phyloP scores from a whole-genome alignment of 164 flowering plant species.

The Vitis labrusca region DNA sequence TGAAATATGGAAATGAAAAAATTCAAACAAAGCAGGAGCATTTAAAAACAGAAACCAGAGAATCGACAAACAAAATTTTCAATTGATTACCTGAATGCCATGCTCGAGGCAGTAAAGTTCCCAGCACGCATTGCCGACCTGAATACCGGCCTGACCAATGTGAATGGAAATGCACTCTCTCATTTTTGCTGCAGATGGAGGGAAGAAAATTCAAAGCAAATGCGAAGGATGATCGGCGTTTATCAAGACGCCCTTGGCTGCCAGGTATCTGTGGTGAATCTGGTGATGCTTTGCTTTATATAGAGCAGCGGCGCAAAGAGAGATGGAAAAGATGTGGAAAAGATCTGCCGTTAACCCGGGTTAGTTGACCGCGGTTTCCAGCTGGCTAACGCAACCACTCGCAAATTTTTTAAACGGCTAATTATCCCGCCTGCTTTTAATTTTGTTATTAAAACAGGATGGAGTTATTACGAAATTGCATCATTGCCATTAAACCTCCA shows the following conservation, averaged over 20 bases:
- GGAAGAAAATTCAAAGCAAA: neutral
- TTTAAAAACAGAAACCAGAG: neutral
- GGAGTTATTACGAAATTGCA: neutral
- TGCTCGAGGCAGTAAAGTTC: constrained; percentile 45
- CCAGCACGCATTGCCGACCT: constrained; percentile 42
- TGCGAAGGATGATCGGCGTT: constrained; percentile 20
- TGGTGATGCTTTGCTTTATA: constrained; percentile 5
- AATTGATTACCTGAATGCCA: constrained; percentile 34
- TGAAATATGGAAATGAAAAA: neutral
- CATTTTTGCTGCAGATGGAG: constrained; percentile 13
- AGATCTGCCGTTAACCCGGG: constrained; percentile 22
- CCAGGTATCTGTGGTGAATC: neutral
- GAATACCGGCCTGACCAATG: constrained; percentile 41
- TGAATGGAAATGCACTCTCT: constrained; percentile 39
- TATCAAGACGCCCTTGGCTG: constrained; percentile 35
- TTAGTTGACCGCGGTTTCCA: constrained; percentile 25
- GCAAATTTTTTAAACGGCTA: neutral
- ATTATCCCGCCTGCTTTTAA: constrained; percentile 11
- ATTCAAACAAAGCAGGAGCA: neutral
- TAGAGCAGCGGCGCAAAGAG: neutral
- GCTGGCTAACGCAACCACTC: neutral
- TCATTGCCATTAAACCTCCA: constrained; percentile 2
- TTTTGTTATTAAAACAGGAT: neutral
- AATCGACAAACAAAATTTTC: neutral
- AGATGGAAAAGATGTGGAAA: constrained; percentile 1